Evolutionary conservation across 305 asterid species (phyloP).

Genomic region (Nicotiana rustica): DNA sequence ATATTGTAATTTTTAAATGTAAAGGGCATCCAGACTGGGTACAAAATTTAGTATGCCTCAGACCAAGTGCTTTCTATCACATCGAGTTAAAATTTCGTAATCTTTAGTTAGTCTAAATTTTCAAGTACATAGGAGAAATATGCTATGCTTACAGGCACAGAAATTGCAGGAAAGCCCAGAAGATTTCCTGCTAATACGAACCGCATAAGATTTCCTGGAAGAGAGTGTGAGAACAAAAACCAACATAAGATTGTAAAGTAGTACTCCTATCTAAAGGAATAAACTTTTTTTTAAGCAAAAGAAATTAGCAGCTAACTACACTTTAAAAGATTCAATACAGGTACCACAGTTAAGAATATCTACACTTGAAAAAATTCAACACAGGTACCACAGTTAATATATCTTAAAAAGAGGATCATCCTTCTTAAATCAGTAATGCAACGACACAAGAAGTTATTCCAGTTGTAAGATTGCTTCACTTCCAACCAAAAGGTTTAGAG

Average conservation of each 20-base stretch:
- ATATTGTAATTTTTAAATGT: neutral
- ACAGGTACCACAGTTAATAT: neutral
- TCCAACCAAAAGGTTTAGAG: neutral
- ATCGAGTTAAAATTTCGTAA: neutral
- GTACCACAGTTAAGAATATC: neutral
- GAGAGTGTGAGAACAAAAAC: neutral
- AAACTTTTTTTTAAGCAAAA: neutral
- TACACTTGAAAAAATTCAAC: neutral
- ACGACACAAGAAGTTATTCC: neutral
- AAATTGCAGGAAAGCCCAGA: conserved; percentile 88
- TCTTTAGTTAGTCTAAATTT: neutral
- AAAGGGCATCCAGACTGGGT: neutral
- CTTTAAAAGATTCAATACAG: neutral
- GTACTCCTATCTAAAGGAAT: neutral
- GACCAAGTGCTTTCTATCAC: neutral
- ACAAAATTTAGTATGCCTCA: neutral
- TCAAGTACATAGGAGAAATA: conserved; percentile 15
- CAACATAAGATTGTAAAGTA: neutral
- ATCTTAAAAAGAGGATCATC: conserved; percentile 5
- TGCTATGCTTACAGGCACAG: conserved; percentile 73
- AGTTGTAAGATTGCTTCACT: neutral
- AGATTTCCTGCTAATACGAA: conserved; percentile 75
- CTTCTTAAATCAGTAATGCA: conserved; percentile 19
- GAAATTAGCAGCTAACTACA: conserved; percentile 13
- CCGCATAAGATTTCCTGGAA: conserved; percentile 82